phyloP scores from a whole-genome alignment of 208 protist species.

The Porcisia deanei region DNA sequence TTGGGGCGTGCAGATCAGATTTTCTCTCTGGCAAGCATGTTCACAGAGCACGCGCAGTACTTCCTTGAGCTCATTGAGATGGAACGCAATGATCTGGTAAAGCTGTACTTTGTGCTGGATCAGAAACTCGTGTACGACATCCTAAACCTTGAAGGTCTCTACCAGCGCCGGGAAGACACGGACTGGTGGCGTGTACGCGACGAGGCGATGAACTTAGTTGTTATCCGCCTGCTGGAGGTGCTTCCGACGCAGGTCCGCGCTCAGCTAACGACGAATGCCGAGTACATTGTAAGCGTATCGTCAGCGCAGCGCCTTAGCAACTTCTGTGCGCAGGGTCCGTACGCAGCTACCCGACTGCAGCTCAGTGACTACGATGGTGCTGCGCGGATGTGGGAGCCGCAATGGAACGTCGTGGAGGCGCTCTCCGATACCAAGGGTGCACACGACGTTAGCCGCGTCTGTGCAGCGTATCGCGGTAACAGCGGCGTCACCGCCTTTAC shows the following conservation, averaged over 20 bases:
- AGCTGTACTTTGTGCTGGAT: slow-evolving; percentile 75
- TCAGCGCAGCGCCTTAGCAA: slow-evolving; percentile 52
- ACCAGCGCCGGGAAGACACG: slow-evolving; percentile 44
- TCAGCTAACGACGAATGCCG: slow-evolving; percentile 57
- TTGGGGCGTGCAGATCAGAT: slow-evolving; percentile 52
- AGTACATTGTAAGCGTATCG: slow-evolving; percentile 39
- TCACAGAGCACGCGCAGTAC: slow-evolving; percentile 70
- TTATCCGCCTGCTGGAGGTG: slow-evolving; percentile 56
- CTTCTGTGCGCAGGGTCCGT: slow-evolving; percentile 69
- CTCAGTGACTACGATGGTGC: slow-evolving; percentile 56
- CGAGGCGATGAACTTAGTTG: slow-evolving; percentile 62
- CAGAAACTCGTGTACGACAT: slow-evolving; percentile 63
- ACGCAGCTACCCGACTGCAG: slow-evolving; percentile 58
- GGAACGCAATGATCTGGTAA: slow-evolving; percentile 63
- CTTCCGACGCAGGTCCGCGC: slow-evolving; percentile 63
- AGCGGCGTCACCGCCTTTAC: slow-evolving; percentile 70
- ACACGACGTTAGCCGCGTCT: slow-evolving; percentile 54
- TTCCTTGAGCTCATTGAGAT: slow-evolving; percentile 75
- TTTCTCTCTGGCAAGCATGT: slow-evolving; percentile 70
- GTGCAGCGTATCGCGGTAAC: slow-evolving; percentile 69
- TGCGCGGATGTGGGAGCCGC: slow-evolving; percentile 65
- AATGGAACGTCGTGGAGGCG: slow-evolving; percentile 88
- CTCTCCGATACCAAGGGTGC: slow-evolving; percentile 23
- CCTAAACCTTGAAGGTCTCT: slow-evolving; percentile 60
- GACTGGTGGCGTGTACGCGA: slow-evolving; percentile 66